Evolutionary conservation across 192 early-diverging fungal species (phyloP).

Genomic region (Phlyctochytrium bullatum): DNA sequence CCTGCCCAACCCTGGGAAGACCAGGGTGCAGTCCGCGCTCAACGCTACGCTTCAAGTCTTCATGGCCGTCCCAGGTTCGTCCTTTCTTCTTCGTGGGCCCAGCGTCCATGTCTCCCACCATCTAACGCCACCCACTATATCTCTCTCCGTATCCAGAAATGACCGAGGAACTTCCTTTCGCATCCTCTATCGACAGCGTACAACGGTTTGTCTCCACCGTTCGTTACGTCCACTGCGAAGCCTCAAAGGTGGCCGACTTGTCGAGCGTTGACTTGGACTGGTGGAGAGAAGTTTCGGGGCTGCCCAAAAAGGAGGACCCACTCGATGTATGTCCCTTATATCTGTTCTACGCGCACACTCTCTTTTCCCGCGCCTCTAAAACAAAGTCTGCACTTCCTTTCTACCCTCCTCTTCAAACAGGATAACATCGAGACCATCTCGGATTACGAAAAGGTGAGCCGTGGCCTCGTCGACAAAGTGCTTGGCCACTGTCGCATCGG

Average conservation of each 20-base stretch:
- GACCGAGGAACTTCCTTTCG: conserved; percentile 11
- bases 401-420: too few species aligned
- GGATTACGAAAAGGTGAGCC: neutral
- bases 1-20: conserved; percentile 5
- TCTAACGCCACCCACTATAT: neutral
- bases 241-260: conserved; percentile 1
- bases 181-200: neutral
- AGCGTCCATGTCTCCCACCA: neutral
- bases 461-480: neutral
- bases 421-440: neutral
- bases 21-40: neutral
- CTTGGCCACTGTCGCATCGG: neutral
- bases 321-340: neutral
- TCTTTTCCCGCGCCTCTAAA: too few species aligned
- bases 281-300: neutral
- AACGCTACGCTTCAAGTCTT: conserved; percentile 16
- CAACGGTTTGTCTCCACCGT: conserved; percentile 5
- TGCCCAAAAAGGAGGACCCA: neutral
- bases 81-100: neutral
- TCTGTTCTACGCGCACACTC: too few species aligned
- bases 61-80: conserved; percentile 8
- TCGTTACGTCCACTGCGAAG: conserved; percentile 5
- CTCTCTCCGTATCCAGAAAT: neutral
- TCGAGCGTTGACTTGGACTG: neutral
- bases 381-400: too few species aligned